Conservation (phyloP, 2,329 filamentous ascomycete genomes). For the Pestalotiopsis sp. region DNA sequence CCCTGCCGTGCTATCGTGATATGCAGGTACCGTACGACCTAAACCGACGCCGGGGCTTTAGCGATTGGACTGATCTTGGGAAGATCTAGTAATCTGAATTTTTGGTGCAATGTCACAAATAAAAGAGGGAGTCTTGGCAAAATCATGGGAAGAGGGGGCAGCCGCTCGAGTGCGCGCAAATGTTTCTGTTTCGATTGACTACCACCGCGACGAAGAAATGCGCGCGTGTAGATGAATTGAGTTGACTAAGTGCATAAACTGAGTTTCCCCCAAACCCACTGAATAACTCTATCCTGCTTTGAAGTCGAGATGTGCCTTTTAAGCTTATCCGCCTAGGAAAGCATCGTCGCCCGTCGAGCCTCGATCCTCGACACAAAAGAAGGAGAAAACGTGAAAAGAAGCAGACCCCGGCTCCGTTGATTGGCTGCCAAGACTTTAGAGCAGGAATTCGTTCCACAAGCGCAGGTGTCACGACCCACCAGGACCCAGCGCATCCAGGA, state of each 20-base stretch:
- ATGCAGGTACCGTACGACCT: constrained; percentile 8
- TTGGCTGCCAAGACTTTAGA: constrained; percentile 7
- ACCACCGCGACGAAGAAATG: too few species aligned
- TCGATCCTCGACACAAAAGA: neutral
- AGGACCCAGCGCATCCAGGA: neutral
- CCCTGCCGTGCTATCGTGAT: neutral
- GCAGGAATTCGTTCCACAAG: constrained; percentile 8
- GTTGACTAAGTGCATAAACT: neutral
- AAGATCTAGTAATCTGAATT: constrained; percentile 1
- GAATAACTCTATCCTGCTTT: constrained; percentile 11
- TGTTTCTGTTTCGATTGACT: neutral
- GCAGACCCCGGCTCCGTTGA: neutral
- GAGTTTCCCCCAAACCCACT: neutral
- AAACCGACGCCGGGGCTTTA: neutral
- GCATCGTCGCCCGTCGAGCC: neutral
- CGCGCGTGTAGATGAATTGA: too few species aligned
- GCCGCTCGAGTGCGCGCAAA: neutral
- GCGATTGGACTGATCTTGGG: neutral
- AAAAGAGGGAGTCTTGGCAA: neutral
- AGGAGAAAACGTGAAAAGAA: constrained; percentile 7
- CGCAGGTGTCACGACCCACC: constrained; percentile 8
- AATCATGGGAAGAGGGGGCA: neutral
- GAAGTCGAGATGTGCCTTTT: neutral
- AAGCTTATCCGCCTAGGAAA: constrained; percentile 5
- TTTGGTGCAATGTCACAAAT: neutral